Base-by-base conservation (phyloP, 2,329 filamentous ascomycete genomes). In the Botrytis byssoidea region DNA sequence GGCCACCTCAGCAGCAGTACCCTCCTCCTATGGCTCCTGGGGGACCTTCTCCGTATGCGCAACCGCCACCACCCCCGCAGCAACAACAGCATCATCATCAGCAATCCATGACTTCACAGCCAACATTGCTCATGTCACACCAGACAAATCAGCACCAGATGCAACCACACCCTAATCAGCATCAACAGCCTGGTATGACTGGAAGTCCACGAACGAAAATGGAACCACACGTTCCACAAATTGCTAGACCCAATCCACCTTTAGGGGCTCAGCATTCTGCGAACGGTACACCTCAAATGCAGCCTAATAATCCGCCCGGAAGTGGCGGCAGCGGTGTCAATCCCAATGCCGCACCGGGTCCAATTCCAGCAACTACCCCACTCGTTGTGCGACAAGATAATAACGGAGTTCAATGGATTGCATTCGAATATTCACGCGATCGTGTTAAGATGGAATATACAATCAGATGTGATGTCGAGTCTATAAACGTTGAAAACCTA, bases 361-460 rank as follows among this genome's bases (percentile, higher is more conserved):
- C 96, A 0, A 99, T 99, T 79, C 96, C 96, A 20, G 96, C 96
- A 0, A 99, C 96, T 4, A 98, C 96, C 0, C 96, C 96, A 0
- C 86, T 98, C 14, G 95, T 98, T 14, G 95, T 98, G 37, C 88
- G 95, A 77, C 95, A 98, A 83, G 96, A 98, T 79, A 92, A 93
- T 80, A 98, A 97, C 78, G 96, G 96, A 14, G 95, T 98, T 10
- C 96, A 98, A 83, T 98, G 96, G 96, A 98, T 98, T 80, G 94
- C 94, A 0, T 99, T 98, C 76, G 96, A 99, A 83, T 99, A 99
- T 82, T 98, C 95, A 18, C 90, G 95, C 75, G 95, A 99, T 81
- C 89, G 95, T 64, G 95, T 98, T 78, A 99, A 99, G 89, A 97
- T 98, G 94, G 95, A 98, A 83, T 99, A 99, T 84, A 98, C 95